Evolutionary conservation across 441 rosid genomes (phyloP).

Genomic region (Bruguiera hainesii): DNA sequence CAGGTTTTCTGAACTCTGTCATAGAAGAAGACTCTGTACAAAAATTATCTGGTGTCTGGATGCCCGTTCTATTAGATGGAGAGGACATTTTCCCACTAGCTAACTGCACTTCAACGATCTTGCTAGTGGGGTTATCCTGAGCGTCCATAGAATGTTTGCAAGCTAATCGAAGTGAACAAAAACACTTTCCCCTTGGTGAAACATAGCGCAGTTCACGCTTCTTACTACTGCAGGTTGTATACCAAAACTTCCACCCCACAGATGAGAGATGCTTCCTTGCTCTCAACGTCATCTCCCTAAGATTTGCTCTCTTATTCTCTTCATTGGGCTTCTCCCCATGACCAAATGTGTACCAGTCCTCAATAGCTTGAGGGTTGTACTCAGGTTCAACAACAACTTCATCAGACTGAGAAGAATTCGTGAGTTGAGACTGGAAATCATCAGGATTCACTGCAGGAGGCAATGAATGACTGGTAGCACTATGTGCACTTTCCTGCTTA

Average conservation of each 20-base stretch:
- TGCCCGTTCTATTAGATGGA: slow-evolving; percentile 2
- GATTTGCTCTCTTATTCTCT: not conserved
- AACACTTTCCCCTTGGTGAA: slow-evolving; percentile 43
- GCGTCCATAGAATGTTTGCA: slow-evolving; percentile 29
- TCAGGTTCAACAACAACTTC: slow-evolving; percentile 26
- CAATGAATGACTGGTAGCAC: slow-evolving; percentile 20
- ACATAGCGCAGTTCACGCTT: slow-evolving; percentile 23
- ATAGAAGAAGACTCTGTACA: slow-evolving; percentile 5
- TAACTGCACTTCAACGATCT: slow-evolving; percentile 14
- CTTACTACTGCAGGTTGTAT: slow-evolving; percentile 3
- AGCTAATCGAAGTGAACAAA: slow-evolving; percentile 41
- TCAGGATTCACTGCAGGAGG: slow-evolving; percentile 17
- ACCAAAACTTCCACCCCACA: slow-evolving; percentile 46
- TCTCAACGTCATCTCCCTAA: slow-evolving; percentile 19
- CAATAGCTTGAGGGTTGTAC: slow-evolving; percentile 44
- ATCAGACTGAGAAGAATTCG: slow-evolving; percentile 21
- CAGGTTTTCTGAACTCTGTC: slow-evolving; percentile 8
- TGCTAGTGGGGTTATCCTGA: slow-evolving; percentile 14
- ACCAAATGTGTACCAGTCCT: slow-evolving; percentile 34
- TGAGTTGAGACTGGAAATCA: slow-evolving; percentile 5
- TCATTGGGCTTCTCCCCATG: slow-evolving; percentile 6
- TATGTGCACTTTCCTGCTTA: slow-evolving; percentile 10
- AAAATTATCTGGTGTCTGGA: slow-evolving; percentile 16
- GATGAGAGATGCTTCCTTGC: slow-evolving; percentile 48
- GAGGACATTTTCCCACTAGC: slow-evolving; percentile 12